Evolutionary conservation across 2,329 filamentous ascomycete genomes (phyloP).

Genomic region (Pseudogymnoascus sp.): DNA sequence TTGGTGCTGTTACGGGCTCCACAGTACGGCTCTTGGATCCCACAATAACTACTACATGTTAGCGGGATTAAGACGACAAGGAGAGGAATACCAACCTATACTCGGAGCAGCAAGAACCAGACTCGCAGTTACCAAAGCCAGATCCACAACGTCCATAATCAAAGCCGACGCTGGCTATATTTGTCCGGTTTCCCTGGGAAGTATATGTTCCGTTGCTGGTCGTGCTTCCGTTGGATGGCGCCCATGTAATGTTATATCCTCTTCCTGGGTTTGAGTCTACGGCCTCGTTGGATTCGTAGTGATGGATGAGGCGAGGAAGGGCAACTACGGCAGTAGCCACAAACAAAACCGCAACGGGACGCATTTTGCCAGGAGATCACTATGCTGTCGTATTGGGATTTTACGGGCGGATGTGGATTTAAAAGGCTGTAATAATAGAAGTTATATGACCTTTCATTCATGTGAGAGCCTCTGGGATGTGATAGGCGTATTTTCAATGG

Average conservation of each 20-base stretch:
- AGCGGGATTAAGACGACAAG: neutral
- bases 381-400: neutral
- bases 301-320: neutral
- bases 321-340: neutral
- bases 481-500: neutral
- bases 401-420: neutral
- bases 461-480: neutral
- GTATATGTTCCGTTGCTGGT: neutral
- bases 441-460: neutral
- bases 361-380: neutral
- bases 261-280: neutral
- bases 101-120: conserved; percentile 22
- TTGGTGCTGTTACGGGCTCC: neutral
- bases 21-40: neutral
- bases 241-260: neutral
- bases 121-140: conserved; percentile 20
- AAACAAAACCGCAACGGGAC: neutral
- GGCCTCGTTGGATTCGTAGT: neutral
- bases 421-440: neutral
- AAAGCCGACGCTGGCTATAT: neutral
- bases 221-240: neutral
- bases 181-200: neutral
- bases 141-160: conserved; percentile 18
- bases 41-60: neutral
- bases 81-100: neutral